Conservation (phyloP, 2,329 filamentous ascomycete species). For the Paraconiothyrium brasiliense region DNA sequence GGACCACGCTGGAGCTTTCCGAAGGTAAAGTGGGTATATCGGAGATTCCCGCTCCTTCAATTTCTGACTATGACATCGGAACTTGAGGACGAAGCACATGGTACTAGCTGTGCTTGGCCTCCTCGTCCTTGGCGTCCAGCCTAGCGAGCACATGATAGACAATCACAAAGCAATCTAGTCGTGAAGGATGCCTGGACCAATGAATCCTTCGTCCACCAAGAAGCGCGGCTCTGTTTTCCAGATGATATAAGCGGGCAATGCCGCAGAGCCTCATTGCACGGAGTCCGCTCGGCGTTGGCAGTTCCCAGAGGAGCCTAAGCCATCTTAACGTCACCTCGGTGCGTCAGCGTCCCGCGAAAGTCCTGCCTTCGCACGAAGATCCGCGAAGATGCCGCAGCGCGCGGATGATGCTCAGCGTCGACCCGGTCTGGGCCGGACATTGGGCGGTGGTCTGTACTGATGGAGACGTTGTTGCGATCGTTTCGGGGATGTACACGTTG, state of each 20-base stretch:
- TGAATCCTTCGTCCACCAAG: not conserved
- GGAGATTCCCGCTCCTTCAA: not conserved
- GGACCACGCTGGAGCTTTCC: not conserved
- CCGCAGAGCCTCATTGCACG: not conserved
- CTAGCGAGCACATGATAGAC: too few species aligned
- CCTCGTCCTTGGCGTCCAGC: too few species aligned
- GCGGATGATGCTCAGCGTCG: slow-evolving; percentile 1
- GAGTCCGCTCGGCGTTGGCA: not conserved
- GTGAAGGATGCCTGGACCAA: not conserved
- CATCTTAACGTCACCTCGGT: too few species aligned
- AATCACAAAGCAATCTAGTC: not conserved
- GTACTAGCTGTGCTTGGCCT: too few species aligned
- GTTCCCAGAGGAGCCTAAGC: not conserved
- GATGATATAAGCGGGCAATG: not conserved
- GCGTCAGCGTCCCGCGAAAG: not conserved
- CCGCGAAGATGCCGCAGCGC: not conserved
- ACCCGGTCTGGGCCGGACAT: slow-evolving; percentile 8
- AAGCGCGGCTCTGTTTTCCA: not conserved
- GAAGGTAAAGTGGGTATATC: not conserved
- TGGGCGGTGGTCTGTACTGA: slow-evolving; percentile 7
- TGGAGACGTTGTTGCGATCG: slow-evolving; percentile 8
- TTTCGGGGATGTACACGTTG: slow-evolving; percentile 10
- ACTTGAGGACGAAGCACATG: too few species aligned
- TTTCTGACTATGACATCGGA: too few species aligned
- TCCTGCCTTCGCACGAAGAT: not conserved